A percentile compares a stretch with the other conserved stretches of the same genome.
phyloP scores from a whole-genome alignment of 1,139 yeast species.

The Scheffersomyces quercinus region DNA sequence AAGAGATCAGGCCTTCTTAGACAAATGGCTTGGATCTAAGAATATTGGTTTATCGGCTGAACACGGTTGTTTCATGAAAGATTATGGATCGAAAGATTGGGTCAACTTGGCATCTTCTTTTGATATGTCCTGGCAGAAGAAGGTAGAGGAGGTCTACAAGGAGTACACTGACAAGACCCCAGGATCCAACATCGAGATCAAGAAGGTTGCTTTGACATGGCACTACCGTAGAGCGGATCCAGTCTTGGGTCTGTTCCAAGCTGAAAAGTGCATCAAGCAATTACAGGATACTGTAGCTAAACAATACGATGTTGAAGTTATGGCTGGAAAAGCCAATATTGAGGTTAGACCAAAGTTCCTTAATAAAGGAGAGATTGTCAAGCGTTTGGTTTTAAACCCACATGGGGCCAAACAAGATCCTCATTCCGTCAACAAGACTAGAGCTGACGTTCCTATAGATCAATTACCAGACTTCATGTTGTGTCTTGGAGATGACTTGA shows the following conservation, averaged over 20 bases:
- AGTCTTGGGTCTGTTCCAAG: slow-evolving; percentile 85
- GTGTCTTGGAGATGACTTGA: slow-evolving; percentile 92
- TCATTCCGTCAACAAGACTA: slow-evolving; percentile 10
- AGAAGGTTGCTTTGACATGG: slow-evolving; percentile 96
- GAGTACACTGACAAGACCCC: slow-evolving; percentile 86
- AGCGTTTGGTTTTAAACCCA: slow-evolving; percentile 64
- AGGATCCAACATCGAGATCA: slow-evolving; percentile 82
- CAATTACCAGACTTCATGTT: slow-evolving; percentile 78
- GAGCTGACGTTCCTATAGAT: slow-evolving; percentile 38
- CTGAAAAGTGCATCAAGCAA: slow-evolving; percentile 68
- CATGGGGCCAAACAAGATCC: slow-evolving; percentile 53
- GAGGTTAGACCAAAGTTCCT: slow-evolving; percentile 94
- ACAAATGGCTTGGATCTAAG: slow-evolving; percentile 80
- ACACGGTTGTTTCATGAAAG: slow-evolving; percentile 94
- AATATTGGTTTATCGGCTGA: slow-evolving; percentile 88
- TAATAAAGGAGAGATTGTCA: slow-evolving; percentile 96
- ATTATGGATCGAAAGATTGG: slow-evolving; percentile 67
- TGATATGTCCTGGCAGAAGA: slow-evolving; percentile 93
- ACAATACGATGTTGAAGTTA: slow-evolving; percentile 87
- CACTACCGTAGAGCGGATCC: slow-evolving; percentile 96
- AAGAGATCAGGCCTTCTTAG: slow-evolving; percentile 87
- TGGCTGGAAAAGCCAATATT: slow-evolving; percentile 94
- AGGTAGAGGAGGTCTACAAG: slow-evolving; percentile 72
- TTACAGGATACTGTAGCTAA: slow-evolving; percentile 60
- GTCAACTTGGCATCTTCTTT: slow-evolving; percentile 75